Evolutionary conservation across 495 filamentous ascomycete genomes (phyloP).

Genomic region (Xanthoparmelia taractica): DNA sequence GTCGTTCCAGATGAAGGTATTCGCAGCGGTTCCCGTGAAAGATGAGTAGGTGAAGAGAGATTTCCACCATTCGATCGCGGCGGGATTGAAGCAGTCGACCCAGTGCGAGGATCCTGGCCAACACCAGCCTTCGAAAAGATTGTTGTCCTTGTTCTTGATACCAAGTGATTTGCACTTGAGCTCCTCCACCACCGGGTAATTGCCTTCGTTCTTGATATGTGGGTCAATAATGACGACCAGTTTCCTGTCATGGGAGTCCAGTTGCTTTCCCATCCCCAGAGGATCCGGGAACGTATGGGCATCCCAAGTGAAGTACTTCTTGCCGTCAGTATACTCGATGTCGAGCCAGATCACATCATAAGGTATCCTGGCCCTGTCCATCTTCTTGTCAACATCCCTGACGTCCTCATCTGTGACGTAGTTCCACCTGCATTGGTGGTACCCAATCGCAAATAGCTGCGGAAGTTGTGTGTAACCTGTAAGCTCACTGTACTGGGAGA

Average conservation of each 20-base stretch:
- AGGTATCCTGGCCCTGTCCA: constrained; percentile 88
- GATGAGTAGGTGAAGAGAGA: constrained; percentile 74
- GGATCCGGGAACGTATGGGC: constrained; percentile 77
- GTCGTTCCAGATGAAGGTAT: constrained; percentile 96
- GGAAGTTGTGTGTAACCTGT: constrained; percentile 90
- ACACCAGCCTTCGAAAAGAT: constrained; percentile 91
- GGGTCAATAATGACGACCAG: constrained; percentile 93
- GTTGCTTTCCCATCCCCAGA: constrained; percentile 74
- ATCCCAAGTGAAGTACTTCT: constrained; percentile 98
- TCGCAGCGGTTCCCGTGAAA: constrained; percentile 74
- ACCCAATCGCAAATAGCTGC: constrained; percentile 82
- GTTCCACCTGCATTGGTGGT: constrained; percentile 98
- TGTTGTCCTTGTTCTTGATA: constrained; percentile 81
- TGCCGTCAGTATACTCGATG: constrained; percentile 90
- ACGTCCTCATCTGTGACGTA: constrained; percentile 96
- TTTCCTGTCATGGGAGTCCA: constrained; percentile 77
- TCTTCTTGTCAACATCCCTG: constrained; percentile 89
- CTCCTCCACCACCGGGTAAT: constrained; percentile 69
- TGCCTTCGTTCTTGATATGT: constrained; percentile 86
- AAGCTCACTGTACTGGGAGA: constrained; percentile 76
- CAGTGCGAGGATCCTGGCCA: constrained; percentile 96
- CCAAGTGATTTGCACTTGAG: constrained; percentile 75
- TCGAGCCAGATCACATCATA: constrained; percentile 99
- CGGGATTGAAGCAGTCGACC: constrained; percentile 91
- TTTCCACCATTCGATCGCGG: constrained; percentile 81